These are phyloP conservation scores for Lepiota subincarnata DNA, from an alignment of 768 basidiomycete genomes.

Conservation along the genomic window DNA sequence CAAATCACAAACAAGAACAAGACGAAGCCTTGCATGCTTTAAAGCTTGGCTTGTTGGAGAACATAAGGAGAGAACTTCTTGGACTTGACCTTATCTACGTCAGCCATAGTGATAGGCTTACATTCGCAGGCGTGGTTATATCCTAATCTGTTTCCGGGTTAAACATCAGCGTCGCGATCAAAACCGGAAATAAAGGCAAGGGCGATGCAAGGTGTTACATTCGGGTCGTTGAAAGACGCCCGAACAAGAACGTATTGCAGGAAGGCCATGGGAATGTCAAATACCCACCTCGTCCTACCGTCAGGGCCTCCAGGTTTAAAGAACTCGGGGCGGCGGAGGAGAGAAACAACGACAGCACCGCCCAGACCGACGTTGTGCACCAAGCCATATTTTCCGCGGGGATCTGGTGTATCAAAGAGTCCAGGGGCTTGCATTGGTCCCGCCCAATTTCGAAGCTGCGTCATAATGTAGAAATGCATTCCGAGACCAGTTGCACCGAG, in stretches of 20 bases:
- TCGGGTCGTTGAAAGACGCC: background rate
- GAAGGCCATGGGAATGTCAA: background rate
- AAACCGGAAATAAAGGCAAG: background rate
- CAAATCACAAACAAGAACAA: too few relatives aligned
- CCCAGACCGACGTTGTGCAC: conserved; percentile 85
- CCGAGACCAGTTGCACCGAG: conserved; percentile 79
- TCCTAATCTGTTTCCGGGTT: conserved; percentile 47
- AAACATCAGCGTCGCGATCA: background rate
- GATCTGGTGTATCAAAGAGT: conserved; percentile 57
- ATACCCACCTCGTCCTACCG: conserved; percentile 55
- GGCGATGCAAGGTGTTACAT: background rate
- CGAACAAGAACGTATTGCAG: too few relatives aligned
- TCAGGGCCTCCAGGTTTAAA: conserved; percentile 62
- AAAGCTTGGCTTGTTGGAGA: conserved; percentile 45
- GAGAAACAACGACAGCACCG: conserved; percentile 72
- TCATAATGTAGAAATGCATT: conserved; percentile 86
- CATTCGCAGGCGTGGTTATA: conserved; percentile 78
- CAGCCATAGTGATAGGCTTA: conserved; percentile 52
- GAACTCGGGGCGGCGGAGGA: conserved; percentile 76
- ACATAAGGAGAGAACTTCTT: conserved; percentile 51
- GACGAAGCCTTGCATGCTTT: conserved; percentile 2
- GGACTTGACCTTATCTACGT: conserved; percentile 76
- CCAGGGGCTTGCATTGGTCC: conserved; percentile 81
- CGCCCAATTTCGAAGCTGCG: conserved; percentile 79
- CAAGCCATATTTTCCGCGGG: conserved; percentile 73